Percentiles rank a stretch among this genome's conserved stretches.
phyloP scores from a whole-genome alignment of 2,329 filamentous ascomycete species.

The Colletotrichum eleusines region DNA sequence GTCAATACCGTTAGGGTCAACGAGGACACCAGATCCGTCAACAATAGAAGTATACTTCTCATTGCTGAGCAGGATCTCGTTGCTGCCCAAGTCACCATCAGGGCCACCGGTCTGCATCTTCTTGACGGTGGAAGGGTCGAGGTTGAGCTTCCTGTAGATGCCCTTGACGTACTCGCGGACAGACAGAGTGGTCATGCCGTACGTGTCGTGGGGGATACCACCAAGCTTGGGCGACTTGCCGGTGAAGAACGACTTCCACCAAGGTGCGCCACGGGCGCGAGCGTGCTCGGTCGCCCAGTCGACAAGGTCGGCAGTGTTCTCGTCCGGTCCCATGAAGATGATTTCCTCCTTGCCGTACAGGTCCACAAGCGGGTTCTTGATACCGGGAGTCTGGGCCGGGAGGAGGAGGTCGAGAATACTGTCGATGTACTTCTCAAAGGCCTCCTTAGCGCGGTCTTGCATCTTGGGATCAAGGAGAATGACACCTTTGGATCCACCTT shows the following conservation, averaged over 20 bases:
- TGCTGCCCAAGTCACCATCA: slow-evolving; percentile 95
- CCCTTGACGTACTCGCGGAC: slow-evolving; percentile 96
- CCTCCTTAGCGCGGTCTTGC: slow-evolving; percentile 91
- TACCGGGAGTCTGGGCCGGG: slow-evolving; percentile 89
- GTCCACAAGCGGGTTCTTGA: slow-evolving; percentile 99
- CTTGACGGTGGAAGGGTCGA: slow-evolving; percentile 85
- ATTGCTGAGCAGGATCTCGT: slow-evolving; percentile 95
- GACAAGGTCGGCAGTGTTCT: slow-evolving; percentile 97
- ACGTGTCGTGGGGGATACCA: slow-evolving; percentile 94
- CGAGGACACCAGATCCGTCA: slow-evolving; percentile 95
- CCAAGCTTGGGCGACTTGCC: slow-evolving; percentile 97
- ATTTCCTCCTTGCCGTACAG: slow-evolving; percentile 96
- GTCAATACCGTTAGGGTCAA: slow-evolving; percentile 91
- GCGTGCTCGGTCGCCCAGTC: slow-evolving; percentile 99
- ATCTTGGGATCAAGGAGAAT: slow-evolving; percentile 93
- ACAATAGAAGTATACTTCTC: slow-evolving; percentile 96
- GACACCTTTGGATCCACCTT: slow-evolving; percentile 98
- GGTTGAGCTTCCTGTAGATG: slow-evolving; percentile 94
- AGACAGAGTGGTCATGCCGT: slow-evolving; percentile 98
- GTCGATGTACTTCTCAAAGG: slow-evolving; percentile 99
- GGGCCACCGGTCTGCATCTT: slow-evolving; percentile 99
- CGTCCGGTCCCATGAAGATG: slow-evolving; percentile 97
- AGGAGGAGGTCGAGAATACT: slow-evolving; percentile 96
- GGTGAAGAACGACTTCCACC: slow-evolving; percentile 99
- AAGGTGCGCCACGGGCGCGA: slow-evolving; percentile 85